Conservation (phyloP, 2,329 filamentous ascomycete genomes). For the Epichloe hybrida region DNA sequence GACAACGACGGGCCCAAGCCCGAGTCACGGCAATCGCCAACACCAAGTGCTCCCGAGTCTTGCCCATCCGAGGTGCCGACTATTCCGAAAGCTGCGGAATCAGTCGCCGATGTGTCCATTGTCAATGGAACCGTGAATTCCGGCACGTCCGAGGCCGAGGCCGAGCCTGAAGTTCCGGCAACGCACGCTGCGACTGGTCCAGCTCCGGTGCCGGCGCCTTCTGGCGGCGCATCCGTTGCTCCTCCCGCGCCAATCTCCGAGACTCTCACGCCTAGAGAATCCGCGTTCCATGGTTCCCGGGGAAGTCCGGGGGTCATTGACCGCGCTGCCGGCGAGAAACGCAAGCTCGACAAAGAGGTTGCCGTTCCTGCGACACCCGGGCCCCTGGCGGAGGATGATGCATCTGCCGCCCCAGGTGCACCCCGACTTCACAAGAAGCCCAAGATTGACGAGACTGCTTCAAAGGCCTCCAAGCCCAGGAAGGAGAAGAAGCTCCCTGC, state of each 20-base stretch:
- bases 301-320: slow-evolving; percentile 8
- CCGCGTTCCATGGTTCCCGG: not conserved
- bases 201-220: slow-evolving; percentile 4
- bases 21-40: slow-evolving; percentile 3
- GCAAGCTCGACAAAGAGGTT: slow-evolving; percentile 24
- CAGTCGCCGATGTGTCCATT: not conserved
- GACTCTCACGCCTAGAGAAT: not conserved
- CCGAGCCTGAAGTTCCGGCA: not conserved
- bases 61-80: not conserved
- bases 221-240: not conserved
- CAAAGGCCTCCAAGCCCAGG: slow-evolving; percentile 18
- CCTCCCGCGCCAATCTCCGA: slow-evolving; percentile 1
- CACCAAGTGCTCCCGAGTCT: not conserved
- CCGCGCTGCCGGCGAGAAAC: slow-evolving; percentile 18
- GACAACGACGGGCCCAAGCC: slow-evolving; percentile 7
- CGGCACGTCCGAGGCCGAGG: not conserved
- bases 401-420: not conserved
- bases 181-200: slow-evolving; percentile 5
- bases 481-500: slow-evolving; percentile 23
- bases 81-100: not conserved
- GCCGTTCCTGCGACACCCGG: slow-evolving; percentile 10
- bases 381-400: slow-evolving; percentile 11
- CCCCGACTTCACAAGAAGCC: slow-evolving; percentile 25
- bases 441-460: slow-evolving; percentile 20
- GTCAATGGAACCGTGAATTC: not conserved